phyloP scores from a whole-genome alignment of 2,329 filamentous ascomycete species.

The Hypomyces rosellus region DNA sequence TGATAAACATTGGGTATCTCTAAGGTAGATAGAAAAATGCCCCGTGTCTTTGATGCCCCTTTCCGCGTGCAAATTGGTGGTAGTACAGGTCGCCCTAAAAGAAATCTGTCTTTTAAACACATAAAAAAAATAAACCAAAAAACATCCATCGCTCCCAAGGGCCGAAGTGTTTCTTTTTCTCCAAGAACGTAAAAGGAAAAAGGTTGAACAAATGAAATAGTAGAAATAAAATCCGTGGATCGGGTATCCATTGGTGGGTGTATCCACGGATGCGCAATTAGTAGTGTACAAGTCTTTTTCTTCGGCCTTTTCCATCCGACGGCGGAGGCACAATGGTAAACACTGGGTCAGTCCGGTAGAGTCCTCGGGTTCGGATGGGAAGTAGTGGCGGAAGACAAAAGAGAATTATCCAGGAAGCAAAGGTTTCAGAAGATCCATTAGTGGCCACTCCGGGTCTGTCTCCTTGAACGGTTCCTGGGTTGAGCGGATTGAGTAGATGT shows the following conservation, averaged over 20 bases:
- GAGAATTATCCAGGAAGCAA: conserved; percentile 3
- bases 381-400: conserved; percentile 2
- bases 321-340: conserved; percentile 2
- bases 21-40: conserved; percentile 26
- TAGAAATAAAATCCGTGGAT: conserved; percentile 2
- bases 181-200: conserved; percentile 3
- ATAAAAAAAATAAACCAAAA: conserved; percentile 5
- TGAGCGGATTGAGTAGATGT: not conserved
- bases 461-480: conserved; percentile 5
- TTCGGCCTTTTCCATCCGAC: conserved; percentile 10
- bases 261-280: conserved; percentile 10
- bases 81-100: conserved; percentile 16
- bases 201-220: conserved; percentile 1
- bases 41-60: conserved; percentile 18
- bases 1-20: conserved; percentile 30
- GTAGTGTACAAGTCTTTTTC: conserved; percentile 12
- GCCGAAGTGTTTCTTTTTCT: not conserved
- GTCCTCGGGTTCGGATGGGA: conserved; percentile 10
- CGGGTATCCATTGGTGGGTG: conserved; percentile 11
- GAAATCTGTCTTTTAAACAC: conserved; percentile 11
- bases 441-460: conserved; percentile 8
- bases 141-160: conserved; percentile 9
- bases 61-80: conserved; percentile 13
- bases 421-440: conserved; percentile 7
- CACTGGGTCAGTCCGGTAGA: conserved; percentile 7